Conservation (phyloP, 768 basidiomycete species). For the Kondoa subrosea region DNA sequence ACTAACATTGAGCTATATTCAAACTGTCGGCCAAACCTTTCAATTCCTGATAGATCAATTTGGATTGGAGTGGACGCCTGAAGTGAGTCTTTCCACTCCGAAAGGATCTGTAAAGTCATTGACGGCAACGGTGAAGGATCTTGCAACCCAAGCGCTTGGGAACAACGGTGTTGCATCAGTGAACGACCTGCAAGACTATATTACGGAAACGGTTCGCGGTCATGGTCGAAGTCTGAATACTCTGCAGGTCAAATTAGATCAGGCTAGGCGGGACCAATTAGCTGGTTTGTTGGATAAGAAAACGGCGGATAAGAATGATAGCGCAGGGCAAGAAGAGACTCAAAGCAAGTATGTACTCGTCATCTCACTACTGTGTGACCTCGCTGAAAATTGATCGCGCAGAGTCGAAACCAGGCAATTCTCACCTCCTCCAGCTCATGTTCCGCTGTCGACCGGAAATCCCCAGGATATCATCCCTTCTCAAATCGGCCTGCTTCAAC, state of each 20-base stretch:
- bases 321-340: not conserved
- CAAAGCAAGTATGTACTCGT: not conserved
- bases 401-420: no score
- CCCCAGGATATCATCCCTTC: not conserved
- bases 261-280: not conserved
- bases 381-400: not conserved
- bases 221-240: not conserved
- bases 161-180: not conserved
- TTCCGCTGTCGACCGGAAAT: not conserved
- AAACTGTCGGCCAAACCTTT: not conserved
- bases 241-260: not conserved
- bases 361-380: not conserved
- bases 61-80: not conserved
- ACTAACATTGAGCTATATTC: not conserved
- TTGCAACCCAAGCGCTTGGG: not conserved
- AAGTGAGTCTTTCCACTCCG: not conserved
- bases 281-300: not conserved
- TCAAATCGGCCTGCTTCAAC: conserved; percentile 17
- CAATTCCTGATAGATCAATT: not conserved
- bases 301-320: not conserved
- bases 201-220: not conserved
- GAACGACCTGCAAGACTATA: not conserved
- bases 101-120: no score
- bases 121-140: not conserved
- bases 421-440: not conserved